Evolutionary conservation across 75 land plant species (phyloP), one percentile per base, ranked within the genome.

Genomic region (Sequoia sempervirens): DNA sequence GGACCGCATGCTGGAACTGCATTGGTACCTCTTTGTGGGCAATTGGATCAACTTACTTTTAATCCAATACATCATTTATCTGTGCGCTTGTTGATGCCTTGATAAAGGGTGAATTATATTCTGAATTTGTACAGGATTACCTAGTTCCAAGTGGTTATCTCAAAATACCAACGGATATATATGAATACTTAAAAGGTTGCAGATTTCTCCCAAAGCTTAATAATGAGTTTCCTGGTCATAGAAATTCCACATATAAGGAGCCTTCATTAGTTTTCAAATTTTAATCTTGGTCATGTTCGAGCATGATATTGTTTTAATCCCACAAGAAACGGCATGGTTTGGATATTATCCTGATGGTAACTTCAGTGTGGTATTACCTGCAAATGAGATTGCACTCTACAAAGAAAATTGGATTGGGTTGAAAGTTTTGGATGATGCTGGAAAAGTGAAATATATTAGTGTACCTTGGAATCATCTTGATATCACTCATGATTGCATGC

Each of bases 1-100:
- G 99, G 99, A 12, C 99, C 99, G 41, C 99, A 97, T 93, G 99
- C 99, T 84, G 99, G 99, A 52, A 97, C 92, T 32, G 99, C 98
- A 78, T 94, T 96, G 34, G 92, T 95, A 11, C 99, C 99, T 79
- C 86, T 94, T 46, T 97, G 99, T 84, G 90, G 94, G 41, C n/a
- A n/a, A n/a, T n/a, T n/a, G n/a, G n/a, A n/a, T n/a, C n/a, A n/a
- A n/a, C n/a, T n/a, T n/a, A n/a, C n/a, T n/a, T n/a, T n/a, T n/a
- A n/a, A n/a, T n/a, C n/a, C n/a, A n/a, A n/a, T n/a, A n/a, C n/a
- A n/a, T n/a, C n/a, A n/a, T n/a, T n/a, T n/a, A n/a, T n/a, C n/a
- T n/a, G n/a, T n/a, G n/a, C n/a, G n/a, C n/a, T n/a, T n/a, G n/a
- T n/a, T n/a, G n/a, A n/a, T n/a, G n/a, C n/a, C n/a, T n/a, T n/a